Evolutionary conservation across 179 eudicot genomes (phyloP), one percentile per base, ranked within the genome.

Genomic region (Heliamphora ciliata): DNA sequence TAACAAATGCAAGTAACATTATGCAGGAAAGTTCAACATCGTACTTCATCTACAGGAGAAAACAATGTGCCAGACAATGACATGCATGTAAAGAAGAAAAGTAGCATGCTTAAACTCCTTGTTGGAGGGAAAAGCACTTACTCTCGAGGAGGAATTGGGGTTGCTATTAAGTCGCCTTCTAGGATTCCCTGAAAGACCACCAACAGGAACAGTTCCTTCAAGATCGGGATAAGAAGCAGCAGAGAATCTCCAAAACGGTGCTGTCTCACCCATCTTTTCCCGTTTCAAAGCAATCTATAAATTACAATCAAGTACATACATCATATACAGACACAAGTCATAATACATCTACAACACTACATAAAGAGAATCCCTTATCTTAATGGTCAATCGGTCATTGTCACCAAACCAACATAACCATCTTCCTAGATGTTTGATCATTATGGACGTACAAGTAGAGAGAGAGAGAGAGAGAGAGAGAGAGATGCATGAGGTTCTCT

Each of bases 231-330:
- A 92, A 56, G 97, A 94, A 91, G 93, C 90, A 81, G 96, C 93
- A 83, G 97, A 93, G 87, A 93, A 94, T 58, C 93, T 88, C 98
- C 98, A 94, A 85, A 94, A 93, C 59, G 98, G 97, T 81, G 98
- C 98, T 17, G 89, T 87, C 84, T 91, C 92, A 48, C 98, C 97
- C 91, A 93, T 87, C 86, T 84, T 90, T 86, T 94, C 98, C 58
- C 98, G 84, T 81, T 87, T 87, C 81, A 94, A 81, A 81, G 98
- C 97, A 89, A 94, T 94, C 98, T 94, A 77, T n/a, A 77, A 66
- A 59, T n/a, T 74, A 52, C 60, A 31, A 51, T 44, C 59, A 47
- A 74, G 56, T 11, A 80, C 56, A 75, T 54, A 54, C n/a, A 31
- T 31, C 40, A 31, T 31, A 31, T 31, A 31, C 40, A 31, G 40